phyloP scores from a whole-genome alignment of 2,329 filamentous ascomycete genomes.

The Leptographium procerum region DNA sequence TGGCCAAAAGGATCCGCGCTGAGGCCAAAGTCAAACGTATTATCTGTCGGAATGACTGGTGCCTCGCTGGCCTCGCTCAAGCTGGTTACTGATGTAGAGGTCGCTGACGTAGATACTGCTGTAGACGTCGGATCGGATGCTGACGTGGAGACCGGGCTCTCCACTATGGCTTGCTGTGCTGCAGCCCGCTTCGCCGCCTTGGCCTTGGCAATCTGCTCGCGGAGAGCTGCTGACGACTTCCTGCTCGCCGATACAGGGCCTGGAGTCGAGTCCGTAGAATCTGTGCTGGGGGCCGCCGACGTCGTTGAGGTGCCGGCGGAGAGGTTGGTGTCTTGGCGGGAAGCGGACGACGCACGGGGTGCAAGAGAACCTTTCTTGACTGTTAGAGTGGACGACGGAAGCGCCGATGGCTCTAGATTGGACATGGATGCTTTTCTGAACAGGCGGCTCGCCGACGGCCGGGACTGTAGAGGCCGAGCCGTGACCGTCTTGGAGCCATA shows the following conservation, averaged over 20 bases:
- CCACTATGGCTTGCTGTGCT: conserved; percentile 12
- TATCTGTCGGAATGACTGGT: conserved; percentile 35
- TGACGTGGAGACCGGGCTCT: neutral
- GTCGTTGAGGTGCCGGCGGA: conserved; percentile 22
- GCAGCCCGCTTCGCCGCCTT: conserved; percentile 65
- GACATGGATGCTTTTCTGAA: conserved; percentile 44
- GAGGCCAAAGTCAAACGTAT: conserved; percentile 46
- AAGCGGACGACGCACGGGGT: conserved; percentile 27
- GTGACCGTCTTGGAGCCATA: conserved; percentile 33
- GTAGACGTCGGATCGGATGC: neutral
- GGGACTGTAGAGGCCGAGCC: conserved; percentile 34
- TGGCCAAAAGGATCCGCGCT: conserved; percentile 62
- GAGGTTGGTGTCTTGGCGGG: conserved; percentile 22
- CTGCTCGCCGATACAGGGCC: conserved; percentile 16
- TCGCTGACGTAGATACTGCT: neutral
- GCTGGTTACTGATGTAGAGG: conserved; percentile 2
- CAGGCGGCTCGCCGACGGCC: conserved; percentile 40
- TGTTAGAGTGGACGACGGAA: conserved; percentile 18
- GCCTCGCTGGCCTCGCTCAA: conserved; percentile 18
- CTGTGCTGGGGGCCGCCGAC: conserved; percentile 25
- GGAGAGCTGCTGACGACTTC: conserved; percentile 69
- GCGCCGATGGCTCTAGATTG: conserved; percentile 20
- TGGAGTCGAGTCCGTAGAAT: conserved; percentile 22
- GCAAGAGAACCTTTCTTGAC: conserved; percentile 28
- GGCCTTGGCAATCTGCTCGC: conserved; percentile 87